A percentile compares a stretch with the other conserved stretches of the same genome.
These are phyloP conservation scores for Zhuliangozyma parablackwelliae DNA, from an alignment of 1,139 yeast genomes.

Conservation along the genomic window DNA sequence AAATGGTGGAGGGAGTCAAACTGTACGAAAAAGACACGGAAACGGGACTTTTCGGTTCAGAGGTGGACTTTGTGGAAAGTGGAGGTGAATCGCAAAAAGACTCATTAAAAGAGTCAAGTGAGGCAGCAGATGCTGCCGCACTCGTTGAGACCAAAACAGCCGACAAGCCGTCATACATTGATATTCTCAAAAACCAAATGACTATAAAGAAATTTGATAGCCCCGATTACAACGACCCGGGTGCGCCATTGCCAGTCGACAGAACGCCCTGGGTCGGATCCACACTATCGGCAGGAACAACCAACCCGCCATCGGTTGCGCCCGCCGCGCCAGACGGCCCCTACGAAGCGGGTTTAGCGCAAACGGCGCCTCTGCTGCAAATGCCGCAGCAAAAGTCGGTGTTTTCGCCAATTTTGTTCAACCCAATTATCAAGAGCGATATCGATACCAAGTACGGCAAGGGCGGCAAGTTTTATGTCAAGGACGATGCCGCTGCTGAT, in stretches of 20 bases:
- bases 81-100: conserved; percentile 1
- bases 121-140: background rate
- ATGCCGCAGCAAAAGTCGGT: conserved; percentile 37
- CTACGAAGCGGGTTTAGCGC: conserved; percentile 1
- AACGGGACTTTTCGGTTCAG: background rate
- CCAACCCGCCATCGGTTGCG: conserved; percentile 12
- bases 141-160: too few species aligned
- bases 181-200: conserved; percentile 59
- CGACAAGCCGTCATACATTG: conserved; percentile 26
- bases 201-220: conserved; percentile 31
- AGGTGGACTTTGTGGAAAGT: too few species aligned
- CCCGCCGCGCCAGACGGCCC: conserved; percentile 7
- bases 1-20: too few species aligned
- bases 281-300: conserved; percentile 15
- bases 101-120: background rate
- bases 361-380: conserved; percentile 7
- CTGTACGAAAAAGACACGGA: background rate
- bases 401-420: conserved; percentile 76
- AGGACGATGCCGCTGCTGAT: conserved; percentile 26
- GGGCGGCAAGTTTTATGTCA: conserved; percentile 80
- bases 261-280: conserved; percentile 53
- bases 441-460: conserved; percentile 79
- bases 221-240: conserved; percentile 72
- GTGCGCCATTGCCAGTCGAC: conserved; percentile 67
- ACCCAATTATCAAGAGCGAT: conserved; percentile 68